Conservation (phyloP, 1,139 yeast genomes). For the Groenewaldozyma sp. region DNA sequence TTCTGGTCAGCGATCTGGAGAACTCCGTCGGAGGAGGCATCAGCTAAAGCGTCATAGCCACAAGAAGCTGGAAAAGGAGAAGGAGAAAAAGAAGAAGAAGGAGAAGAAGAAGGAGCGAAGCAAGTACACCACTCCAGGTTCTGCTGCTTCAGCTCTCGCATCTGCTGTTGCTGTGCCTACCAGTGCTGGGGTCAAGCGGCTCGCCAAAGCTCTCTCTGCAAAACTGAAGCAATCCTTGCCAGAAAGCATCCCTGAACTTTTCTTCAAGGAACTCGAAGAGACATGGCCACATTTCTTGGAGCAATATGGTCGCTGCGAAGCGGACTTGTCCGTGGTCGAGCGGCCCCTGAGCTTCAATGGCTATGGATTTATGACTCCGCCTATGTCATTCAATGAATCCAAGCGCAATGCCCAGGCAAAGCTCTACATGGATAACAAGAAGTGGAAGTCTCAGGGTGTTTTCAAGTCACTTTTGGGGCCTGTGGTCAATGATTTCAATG, state of each 20-base stretch:
- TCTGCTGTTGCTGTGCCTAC: neutral
- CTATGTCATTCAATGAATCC: slow-evolving; percentile 28
- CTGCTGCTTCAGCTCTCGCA: neutral
- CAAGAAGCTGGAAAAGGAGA: too few species aligned
- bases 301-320: slow-evolving; percentile 49
- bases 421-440: slow-evolving; percentile 34
- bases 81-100: neutral
- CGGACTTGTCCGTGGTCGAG: slow-evolving; percentile 47
- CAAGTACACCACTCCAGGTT: too few species aligned
- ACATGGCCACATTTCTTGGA: slow-evolving; percentile 57
- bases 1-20: too few species aligned
- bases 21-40: too few species aligned
- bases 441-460: slow-evolving; percentile 41
- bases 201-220: slow-evolving; percentile 6
- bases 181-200: slow-evolving; percentile 3
- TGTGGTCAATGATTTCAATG: slow-evolving; percentile 25
- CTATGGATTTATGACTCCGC: slow-evolving; percentile 48
- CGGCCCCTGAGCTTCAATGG: slow-evolving; percentile 46
- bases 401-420: slow-evolving; percentile 31
- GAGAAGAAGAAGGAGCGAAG: neutral
- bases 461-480: slow-evolving; percentile 34
- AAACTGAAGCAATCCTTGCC: slow-evolving; percentile 14
- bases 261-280: slow-evolving; percentile 24
- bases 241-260: slow-evolving; percentile 11
- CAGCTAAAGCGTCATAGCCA: too few species aligned